These are phyloP conservation scores for Pseudogymnoascus sp. DNA, from an alignment of 2,329 filamentous ascomycete species.

Conservation along the genomic window DNA sequence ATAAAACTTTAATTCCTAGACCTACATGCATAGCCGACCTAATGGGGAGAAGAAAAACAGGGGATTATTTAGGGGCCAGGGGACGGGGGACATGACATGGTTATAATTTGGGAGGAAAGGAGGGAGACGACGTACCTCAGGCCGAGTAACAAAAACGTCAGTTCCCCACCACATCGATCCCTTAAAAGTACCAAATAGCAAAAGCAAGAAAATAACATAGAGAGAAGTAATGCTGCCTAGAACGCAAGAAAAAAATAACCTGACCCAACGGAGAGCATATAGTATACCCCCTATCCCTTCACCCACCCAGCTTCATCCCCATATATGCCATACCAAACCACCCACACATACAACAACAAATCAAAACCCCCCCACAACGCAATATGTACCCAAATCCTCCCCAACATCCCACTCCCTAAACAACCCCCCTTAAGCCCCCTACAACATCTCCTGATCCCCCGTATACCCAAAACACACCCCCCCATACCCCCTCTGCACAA, in stretches of 20 bases:
- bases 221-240: background rate
- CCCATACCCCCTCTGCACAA: conserved; percentile 38
- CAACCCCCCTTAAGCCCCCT: background rate
- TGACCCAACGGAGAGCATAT: background rate
- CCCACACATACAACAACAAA: background rate
- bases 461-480: background rate
- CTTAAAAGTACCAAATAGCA: background rate
- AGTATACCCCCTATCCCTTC: background rate
- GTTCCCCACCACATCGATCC: background rate
- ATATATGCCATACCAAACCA: background rate
- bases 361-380: background rate
- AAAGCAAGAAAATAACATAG: background rate
- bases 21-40: background rate
- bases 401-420: background rate
- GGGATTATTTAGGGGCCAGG: background rate
- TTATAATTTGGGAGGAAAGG: background rate
- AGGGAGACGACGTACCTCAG: background rate
- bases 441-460: conserved; percentile 2
- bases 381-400: background rate
- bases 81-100: background rate
- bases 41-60: background rate
- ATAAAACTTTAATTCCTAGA: background rate
- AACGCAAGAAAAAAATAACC: background rate
- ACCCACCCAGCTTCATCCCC: background rate
- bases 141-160: background rate